Evolutionary conservation across 1,284 basidiomycete species (phyloP), one percentile per base, ranked within the genome.

Genomic region (Austropuccinia psidii): DNA sequence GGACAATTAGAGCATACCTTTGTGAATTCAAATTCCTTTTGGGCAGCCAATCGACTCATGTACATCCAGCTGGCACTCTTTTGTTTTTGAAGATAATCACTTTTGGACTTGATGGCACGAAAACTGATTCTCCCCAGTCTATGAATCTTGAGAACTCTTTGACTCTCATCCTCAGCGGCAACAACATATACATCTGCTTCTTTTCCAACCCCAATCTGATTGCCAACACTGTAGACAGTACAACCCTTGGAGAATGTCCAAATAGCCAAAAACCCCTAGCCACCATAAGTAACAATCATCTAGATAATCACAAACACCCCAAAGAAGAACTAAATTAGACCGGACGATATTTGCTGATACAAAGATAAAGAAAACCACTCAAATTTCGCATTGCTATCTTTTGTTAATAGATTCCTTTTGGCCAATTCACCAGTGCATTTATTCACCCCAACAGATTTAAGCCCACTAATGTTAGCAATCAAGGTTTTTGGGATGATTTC

Each of bases 51-150:
- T n/a, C n/a, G 57, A 65, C 92, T 95, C 91, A 98, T 93, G 83
- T 97, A 98, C 93, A 98, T 97, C 95, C 95, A 98, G 35, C 91
- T 95, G 0, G 94, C 93, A 39, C 90, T 92, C 82, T 93, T 93
- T 45, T 94, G 86, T 81, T 95, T 96, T 33, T 93, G 92, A 77
- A 98, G 84, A 81, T 98, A 98, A 80, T 94, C 0, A 92, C 88
- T n/a, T n/a, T n/a, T n/a, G n/a, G n/a, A n/a, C n/a, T n/a, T n/a
- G n/a, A n/a, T n/a, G n/a, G n/a, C n/a, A 65, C 95, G 88, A 83
- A 98, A 98, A 0, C 93, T 97, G 78, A 98, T 88, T 50, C 95
- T 89, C 31, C 95, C 95, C 39, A 98, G 86, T 52, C 95, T 94
- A 79, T n/a, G 41, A 47, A 98, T 84, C 81, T 97, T n/a, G n/a